Evolutionary conservation across 2,329 filamentous ascomycete species (phyloP), one percentile per base, ranked within the genome.

Genomic region (Nigrospora osmanthi): DNA sequence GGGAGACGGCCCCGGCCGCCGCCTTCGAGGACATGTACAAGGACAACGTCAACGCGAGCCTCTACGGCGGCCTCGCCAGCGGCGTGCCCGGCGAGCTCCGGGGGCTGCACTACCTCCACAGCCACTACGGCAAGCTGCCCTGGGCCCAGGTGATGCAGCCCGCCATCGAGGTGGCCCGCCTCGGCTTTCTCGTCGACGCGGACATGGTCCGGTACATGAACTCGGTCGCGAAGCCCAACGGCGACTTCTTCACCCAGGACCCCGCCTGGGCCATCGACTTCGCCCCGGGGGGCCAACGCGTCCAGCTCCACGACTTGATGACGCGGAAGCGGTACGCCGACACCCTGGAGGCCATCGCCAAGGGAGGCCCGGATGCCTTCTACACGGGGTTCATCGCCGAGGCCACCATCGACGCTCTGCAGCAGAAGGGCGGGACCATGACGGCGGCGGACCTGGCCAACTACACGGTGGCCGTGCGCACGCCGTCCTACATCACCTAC

Each of bases 191-290:
- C 0, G 73, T 95, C 11, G 85, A 76, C 2, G 67, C 78, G 33
- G 89, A 63, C 52, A 70, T 93, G 2, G 73, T 87, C 39, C 71
- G 65, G 14, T 87, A 87, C 57, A 90, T 93, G 75, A 60, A 71
- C n/a, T 66, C 46, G 61, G 58, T 59, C 47, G 54, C 69, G 7
- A 64, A 74, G 40, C 54, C 69, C 9, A 64, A 74, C 40, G 75
- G 54, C 14, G 42, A 82, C 52, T 93, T 93, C 58, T 64, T 95
- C 0, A 72, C 78, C 3, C 69, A 83, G 0, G 78, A 94, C 48
- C 80, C 84, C 0, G 73, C 78, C 0, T 95, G 88, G 85, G 86
- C 89, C 0, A 66, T 88, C 28, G 89, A 95, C 60, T 95, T 95
- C 62, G 88, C 89, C 38, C 35, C 67, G 52, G 42, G 63, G 48